phyloP scores from a whole-genome alignment of 257 asterid genomes.

The Cynanchum wilfordii region DNA sequence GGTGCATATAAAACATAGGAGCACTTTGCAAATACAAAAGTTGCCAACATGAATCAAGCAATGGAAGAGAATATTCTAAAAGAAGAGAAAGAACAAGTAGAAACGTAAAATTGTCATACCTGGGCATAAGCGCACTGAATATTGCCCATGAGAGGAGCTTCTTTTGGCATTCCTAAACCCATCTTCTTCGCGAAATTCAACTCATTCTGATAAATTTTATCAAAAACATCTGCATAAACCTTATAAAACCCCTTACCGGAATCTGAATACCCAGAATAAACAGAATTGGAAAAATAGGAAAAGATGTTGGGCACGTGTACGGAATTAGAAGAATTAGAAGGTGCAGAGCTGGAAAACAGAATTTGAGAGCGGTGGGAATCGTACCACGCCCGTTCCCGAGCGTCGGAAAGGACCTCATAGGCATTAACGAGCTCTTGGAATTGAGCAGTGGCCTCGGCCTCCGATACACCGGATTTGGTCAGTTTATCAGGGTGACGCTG shows the following conservation, averaged over 20 bases:
- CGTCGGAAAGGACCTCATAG: slow-evolving; percentile 84
- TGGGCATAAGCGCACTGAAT: slow-evolving; percentile 74
- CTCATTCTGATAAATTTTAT: slow-evolving; percentile 59
- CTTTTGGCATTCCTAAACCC: slow-evolving; percentile 59
- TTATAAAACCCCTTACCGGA: slow-evolving; percentile 77
- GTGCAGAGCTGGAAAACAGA: slow-evolving; percentile 49
- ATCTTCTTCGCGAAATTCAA: slow-evolving; percentile 57
- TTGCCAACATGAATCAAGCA: neutral
- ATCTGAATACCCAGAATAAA: slow-evolving; percentile 72
- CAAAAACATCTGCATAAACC: slow-evolving; percentile 75
- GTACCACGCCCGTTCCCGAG: slow-evolving; percentile 90
- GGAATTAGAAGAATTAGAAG: slow-evolving; percentile 26
- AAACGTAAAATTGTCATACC: slow-evolving; percentile 27
- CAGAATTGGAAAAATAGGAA: slow-evolving; percentile 74
- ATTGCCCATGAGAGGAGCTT: slow-evolving; percentile 90
- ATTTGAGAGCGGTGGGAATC: slow-evolving; percentile 93
- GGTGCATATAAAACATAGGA: neutral
- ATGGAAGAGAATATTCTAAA: neutral
- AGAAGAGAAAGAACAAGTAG: neutral
- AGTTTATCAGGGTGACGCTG: slow-evolving; percentile 99
- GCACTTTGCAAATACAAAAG: neutral
- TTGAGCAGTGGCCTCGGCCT: slow-evolving; percentile 83
- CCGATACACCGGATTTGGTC: slow-evolving; percentile 65
- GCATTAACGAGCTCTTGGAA: slow-evolving; percentile 96
- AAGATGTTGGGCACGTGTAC: slow-evolving; percentile 62